Base-by-base conservation (phyloP, 306 rosid species). In the Lupinus albus region DNA sequence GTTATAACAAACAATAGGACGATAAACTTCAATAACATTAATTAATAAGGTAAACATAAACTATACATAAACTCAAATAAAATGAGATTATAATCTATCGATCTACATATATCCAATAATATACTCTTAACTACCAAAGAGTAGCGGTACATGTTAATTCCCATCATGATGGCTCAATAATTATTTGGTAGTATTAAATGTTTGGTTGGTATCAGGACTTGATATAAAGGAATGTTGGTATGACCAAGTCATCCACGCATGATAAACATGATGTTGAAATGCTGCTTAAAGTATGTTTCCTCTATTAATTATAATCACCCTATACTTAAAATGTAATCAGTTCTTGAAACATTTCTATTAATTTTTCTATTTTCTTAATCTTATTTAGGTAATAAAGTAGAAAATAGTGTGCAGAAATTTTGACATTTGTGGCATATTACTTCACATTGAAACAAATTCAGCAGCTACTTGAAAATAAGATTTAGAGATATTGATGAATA, bases 191-290 rank as follows among this genome's bases (percentile, higher is more conserved):
- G 1, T 13, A 4, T 45, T 68, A 21, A 68, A 53, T 68, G 53
- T 16, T 12, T 14, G 18, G 45, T 55, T 62, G 49, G 45, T 12
- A 9, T 17, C 50, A 11, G 46, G 38, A 52, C 47, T 45, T 18
- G 42, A 56, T 33, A 33, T 33, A 6, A 13, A 71, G 44, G 74
- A 78, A 58, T 50, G 70, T 64, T 47, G 56, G 21, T 72, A 58
- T 65, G 61, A 59, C 47, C 72, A 41, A 65, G 66, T 51, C 70
- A 66, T 65, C 62, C 41, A 11, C 30, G 78, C 70, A 52, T 72
- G 78, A 16, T 66, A 20, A 59, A 51, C 74, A 72, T 33, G 66
- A 51, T 72, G 74, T 78, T 71, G 81, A 71, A 78, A 71, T 58
- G 53, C 30, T 58, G 6, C n/a, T 17, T 11, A 2, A 32, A n/a